These are phyloP conservation scores for Breviolum minutum DNA, from an alignment of 73 alveolate species.

Conservation along the genomic window DNA sequence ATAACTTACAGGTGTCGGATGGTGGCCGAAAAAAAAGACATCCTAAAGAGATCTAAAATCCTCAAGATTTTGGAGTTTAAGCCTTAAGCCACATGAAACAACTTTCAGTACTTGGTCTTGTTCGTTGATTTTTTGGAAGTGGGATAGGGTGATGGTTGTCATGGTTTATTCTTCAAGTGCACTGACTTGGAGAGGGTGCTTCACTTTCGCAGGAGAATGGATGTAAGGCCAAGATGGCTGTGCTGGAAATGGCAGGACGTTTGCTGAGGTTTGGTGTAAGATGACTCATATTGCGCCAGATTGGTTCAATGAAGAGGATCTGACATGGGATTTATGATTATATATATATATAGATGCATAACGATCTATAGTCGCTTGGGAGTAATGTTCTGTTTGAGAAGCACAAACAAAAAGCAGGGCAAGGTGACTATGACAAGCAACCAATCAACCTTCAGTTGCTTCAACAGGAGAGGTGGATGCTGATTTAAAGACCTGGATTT, in stretches of 20 bases:
- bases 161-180: not conserved
- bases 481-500: conserved; percentile 30
- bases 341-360: too few species aligned
- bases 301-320: not conserved
- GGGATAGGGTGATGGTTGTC: not conserved
- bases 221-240: conserved; percentile 54
- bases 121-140: not conserved
- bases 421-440: not conserved
- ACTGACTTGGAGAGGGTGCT: too few species aligned
- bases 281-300: not conserved
- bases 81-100: too few species aligned
- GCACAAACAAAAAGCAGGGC: too few species aligned
- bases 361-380: too few species aligned
- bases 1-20: conserved; percentile 51
- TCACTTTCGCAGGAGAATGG: conserved; percentile 51
- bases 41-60: too few species aligned
- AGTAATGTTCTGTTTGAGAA: too few species aligned
- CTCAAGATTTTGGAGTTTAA: too few species aligned
- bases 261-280: not conserved
- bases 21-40: not conserved
- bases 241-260: conserved; percentile 82
- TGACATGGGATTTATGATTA: too few species aligned
- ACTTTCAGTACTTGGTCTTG: not conserved
- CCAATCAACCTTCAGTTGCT: not conserved
- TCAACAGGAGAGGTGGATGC: conserved; percentile 60